These are phyloP conservation scores for Pseudonectria foliicola DNA, from an alignment of 2,329 filamentous ascomycete species.

Conservation along the genomic window DNA sequence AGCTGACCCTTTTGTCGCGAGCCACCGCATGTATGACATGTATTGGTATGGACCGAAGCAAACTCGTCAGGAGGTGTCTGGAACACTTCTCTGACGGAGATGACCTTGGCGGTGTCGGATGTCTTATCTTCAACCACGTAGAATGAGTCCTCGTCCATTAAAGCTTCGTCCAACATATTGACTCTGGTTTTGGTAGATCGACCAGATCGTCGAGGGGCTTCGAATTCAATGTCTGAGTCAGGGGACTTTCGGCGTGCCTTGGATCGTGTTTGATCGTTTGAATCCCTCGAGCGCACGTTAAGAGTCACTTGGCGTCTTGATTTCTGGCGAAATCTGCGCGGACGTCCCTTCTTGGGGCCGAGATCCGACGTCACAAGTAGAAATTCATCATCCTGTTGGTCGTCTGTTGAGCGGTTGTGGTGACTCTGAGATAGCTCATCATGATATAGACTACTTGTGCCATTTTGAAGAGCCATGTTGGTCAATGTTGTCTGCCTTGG, in stretches of 20 bases:
- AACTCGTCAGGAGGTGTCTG: constrained; percentile 59
- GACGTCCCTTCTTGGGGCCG: constrained; percentile 15
- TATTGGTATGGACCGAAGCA: constrained; percentile 57
- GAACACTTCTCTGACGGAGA: constrained; percentile 69
- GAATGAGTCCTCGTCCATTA: constrained; percentile 53
- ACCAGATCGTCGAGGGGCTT: constrained; percentile 41
- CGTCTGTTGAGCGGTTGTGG: constrained; percentile 20
- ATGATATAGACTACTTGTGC: constrained; percentile 15
- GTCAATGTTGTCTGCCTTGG: constrained; percentile 19
- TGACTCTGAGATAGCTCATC: constrained; percentile 23
- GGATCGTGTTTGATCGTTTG: constrained; percentile 3
- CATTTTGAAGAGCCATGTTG: constrained; percentile 18
- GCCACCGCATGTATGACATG: constrained; percentile 62
- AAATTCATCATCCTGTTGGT: constrained; percentile 29
- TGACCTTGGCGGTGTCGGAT: constrained; percentile 42
- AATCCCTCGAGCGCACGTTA: constrained; percentile 6
- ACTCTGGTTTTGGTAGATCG: constrained; percentile 37
- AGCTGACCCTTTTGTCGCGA: constrained; percentile 53
- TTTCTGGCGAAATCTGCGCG: constrained; percentile 13
- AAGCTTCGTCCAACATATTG: constrained; percentile 44
- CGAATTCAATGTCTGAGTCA: constrained; percentile 46
- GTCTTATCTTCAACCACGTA: constrained; percentile 42
- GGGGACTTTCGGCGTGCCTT: constrained; percentile 17
- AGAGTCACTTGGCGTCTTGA: constrained; percentile 13
- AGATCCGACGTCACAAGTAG: constrained; percentile 32